Percentiles rank a stretch among this genome's conserved stretches.
Conservation (phyloP, 2,329 filamentous ascomycete genomes). For the Lachnellula cervina region DNA sequence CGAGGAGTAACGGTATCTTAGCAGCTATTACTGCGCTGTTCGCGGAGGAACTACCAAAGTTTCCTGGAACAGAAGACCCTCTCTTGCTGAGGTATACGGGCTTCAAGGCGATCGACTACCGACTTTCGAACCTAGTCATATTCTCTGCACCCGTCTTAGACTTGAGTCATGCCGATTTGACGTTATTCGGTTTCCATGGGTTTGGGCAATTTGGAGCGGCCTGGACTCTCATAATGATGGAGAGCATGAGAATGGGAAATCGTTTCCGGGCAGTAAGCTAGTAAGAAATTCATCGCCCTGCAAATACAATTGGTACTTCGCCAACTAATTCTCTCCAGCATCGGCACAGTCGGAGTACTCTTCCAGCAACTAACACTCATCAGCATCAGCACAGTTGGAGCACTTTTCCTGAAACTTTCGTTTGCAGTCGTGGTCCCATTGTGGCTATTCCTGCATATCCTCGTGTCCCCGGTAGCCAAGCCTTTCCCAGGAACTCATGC, state of each 20-base stretch:
- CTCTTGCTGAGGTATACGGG: conserved; percentile 22
- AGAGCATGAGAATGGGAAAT: conserved; percentile 41
- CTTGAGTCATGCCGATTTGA: conserved; percentile 10
- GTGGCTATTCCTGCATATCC: conserved; percentile 39
- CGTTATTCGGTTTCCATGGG: conserved; percentile 19
- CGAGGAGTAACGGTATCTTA: conserved; percentile 20
- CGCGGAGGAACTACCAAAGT: conserved; percentile 7
- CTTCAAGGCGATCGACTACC: conserved; percentile 19
- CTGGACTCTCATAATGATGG: conserved; percentile 35
- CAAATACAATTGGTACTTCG: conserved; percentile 33
- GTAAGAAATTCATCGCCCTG: no score
- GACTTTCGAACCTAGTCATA: conserved; percentile 18
- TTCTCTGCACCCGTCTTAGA: conserved; percentile 27
- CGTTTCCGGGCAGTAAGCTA: conserved; percentile 1
- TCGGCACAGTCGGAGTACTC: not conserved
- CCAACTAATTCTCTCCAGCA: conserved; percentile 35
- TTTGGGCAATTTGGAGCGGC: conserved; percentile 27
- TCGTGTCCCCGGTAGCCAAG: conserved; percentile 36
- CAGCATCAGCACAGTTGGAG: conserved; percentile 36
- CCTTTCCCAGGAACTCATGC: conserved; percentile 32
- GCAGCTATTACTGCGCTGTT: conserved; percentile 9
- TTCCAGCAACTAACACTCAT: conserved; percentile 1
- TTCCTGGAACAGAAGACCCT: conserved; percentile 15
- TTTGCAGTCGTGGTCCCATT: conserved; percentile 42
- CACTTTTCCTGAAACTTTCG: conserved; percentile 38